These are phyloP conservation scores for Pseudopediastrum boryanum DNA, from an alignment of 139 green algal species.

Conservation along the genomic window DNA sequence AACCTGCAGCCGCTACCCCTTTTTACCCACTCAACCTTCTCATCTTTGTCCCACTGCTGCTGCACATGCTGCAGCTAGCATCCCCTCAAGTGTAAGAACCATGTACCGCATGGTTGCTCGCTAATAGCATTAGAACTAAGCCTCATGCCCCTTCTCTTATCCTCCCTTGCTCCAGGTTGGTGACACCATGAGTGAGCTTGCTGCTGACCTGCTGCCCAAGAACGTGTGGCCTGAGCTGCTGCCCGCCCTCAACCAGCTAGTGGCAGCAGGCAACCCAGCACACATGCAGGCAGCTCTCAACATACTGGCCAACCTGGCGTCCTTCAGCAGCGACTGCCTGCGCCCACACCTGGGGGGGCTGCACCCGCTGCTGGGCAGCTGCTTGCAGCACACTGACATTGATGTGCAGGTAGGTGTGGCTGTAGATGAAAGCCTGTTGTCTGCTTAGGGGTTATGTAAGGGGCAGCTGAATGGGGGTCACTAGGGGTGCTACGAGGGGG, in stretches of 20 bases:
- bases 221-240: slow-evolving; percentile 92
- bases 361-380: slow-evolving; percentile 47
- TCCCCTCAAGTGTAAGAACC: no score
- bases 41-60: no score
- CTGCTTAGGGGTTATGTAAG: no score
- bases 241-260: slow-evolving; percentile 71
- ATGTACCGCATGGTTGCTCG: no score
- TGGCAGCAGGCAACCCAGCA: slow-evolving; percentile 15
- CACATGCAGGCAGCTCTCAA: slow-evolving; percentile 64
- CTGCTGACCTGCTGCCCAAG: slow-evolving; percentile 60
- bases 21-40: no score
- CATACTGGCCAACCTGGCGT: slow-evolving; percentile 83
- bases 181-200: slow-evolving; percentile 88
- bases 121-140: neutral
- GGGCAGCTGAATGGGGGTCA: no score
- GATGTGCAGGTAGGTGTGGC: slow-evolving; percentile 76
- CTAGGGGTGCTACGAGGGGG: no score
- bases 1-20: no score
- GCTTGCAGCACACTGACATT: slow-evolving; percentile 43
- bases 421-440: no score
- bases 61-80: no score
- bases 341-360: slow-evolving; percentile 68
- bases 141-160: neutral
- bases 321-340: slow-evolving; percentile 70
- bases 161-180: slow-evolving; percentile 65